Evolutionary conservation across 2,329 filamentous ascomycete genomes (phyloP).

Genomic region (Leptographium lundbergii): DNA sequence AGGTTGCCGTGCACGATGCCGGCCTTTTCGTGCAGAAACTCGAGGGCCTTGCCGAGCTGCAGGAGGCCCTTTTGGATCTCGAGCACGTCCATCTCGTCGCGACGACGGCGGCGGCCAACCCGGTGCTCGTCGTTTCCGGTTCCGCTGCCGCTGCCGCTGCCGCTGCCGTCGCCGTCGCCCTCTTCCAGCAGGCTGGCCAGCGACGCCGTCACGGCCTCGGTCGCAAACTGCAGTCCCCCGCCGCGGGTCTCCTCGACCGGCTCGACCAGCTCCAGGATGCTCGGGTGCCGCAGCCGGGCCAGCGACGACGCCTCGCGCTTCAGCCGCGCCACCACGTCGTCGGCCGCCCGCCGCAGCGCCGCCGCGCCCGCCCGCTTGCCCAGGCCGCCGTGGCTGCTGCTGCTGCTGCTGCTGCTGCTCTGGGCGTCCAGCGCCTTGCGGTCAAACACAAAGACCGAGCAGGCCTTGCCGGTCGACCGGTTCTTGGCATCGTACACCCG

Average conservation of each 20-base stretch:
- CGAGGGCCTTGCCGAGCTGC: conserved; percentile 44
- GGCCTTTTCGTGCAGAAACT: conserved; percentile 15
- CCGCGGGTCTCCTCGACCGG: conserved; percentile 88
- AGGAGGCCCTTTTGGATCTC: conserved; percentile 95
- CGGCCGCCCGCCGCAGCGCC: conserved; percentile 50
- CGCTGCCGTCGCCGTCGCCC: conserved; percentile 50
- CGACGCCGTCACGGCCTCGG: conserved; percentile 83
- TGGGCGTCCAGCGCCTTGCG: conserved; percentile 69
- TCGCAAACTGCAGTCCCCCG: conserved; percentile 90
- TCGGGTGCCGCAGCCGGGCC: conserved; percentile 80
- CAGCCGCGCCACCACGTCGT: conserved; percentile 81
- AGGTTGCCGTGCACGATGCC: conserved; percentile 80
- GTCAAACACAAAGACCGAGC: conserved; percentile 91
- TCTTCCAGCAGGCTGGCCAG: conserved; percentile 69
- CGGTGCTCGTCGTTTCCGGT: no score
- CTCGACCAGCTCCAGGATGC: conserved; percentile 82
- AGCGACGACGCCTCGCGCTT: conserved; percentile 87
- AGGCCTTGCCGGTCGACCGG: conserved; percentile 80
- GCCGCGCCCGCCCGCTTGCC: conserved; percentile 41
- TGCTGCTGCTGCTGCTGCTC: conserved; percentile 28
- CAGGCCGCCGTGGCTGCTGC: conserved; percentile 34
- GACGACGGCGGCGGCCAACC: conserved; percentile 54
- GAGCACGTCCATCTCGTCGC: conserved; percentile 90
- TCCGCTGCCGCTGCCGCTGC: conserved; percentile 65
- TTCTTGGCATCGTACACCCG: conserved; percentile 97